Evolutionary conservation across 2,329 filamentous ascomycete species (phyloP).

Genomic region (Cercospora berteroae): DNA sequence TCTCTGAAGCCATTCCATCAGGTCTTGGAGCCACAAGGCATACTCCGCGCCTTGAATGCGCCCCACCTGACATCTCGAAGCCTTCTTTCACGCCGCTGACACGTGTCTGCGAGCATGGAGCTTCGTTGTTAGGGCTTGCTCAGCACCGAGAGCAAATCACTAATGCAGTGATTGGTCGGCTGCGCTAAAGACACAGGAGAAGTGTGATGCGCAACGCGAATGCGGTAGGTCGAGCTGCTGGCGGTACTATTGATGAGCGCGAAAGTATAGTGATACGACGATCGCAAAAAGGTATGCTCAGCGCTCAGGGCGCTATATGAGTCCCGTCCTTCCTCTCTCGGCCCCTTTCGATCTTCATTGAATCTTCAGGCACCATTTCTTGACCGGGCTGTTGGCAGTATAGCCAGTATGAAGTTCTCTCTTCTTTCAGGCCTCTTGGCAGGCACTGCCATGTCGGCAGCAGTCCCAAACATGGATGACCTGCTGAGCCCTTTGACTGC

Average conservation of each 20-base stretch:
- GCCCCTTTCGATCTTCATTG: background rate
- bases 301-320: background rate
- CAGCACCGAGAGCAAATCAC: background rate
- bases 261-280: background rate
- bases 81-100: background rate
- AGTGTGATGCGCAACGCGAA: background rate
- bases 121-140: background rate
- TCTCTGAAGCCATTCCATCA: slow-evolving; percentile 3
- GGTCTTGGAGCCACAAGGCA: background rate
- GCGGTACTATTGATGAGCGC: slow-evolving; percentile 1
- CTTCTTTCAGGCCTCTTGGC: background rate
- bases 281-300: background rate
- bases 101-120: background rate
- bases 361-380: background rate
- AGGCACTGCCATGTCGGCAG: slow-evolving; percentile 8
- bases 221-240: background rate
- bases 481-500: background rate
- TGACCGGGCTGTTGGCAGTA: too few relatives aligned
- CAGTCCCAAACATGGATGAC: slow-evolving; percentile 4
- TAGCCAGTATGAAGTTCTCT: background rate
- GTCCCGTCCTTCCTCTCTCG: background rate
- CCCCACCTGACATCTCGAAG: background rate
- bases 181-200: background rate
- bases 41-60: background rate
- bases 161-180: background rate